Percentiles rank a stretch among this genome's conserved stretches.
These are phyloP conservation scores for Paradendryphiella salina DNA, from an alignment of 2,329 filamentous ascomycete species.

Conservation along the genomic window DNA sequence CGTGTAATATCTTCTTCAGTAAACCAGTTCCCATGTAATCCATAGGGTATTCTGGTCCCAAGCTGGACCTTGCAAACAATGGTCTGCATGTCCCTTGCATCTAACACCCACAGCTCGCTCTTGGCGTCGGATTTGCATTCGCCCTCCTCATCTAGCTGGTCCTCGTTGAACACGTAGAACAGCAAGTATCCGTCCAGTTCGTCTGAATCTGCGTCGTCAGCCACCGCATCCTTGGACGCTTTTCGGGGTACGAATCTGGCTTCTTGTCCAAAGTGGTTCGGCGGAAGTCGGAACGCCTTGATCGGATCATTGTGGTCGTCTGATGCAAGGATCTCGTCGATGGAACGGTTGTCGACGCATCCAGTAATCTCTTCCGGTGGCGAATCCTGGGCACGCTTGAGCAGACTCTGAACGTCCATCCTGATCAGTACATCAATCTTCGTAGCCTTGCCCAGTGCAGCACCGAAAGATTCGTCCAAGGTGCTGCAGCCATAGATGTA, in stretches of 20 bases:
- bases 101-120: constrained; percentile 70
- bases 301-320: constrained; percentile 57
- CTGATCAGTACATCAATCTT: constrained; percentile 70
- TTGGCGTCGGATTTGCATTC: constrained; percentile 48
- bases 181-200: constrained; percentile 72
- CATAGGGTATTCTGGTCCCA: constrained; percentile 70
- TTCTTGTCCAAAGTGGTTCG: constrained; percentile 67
- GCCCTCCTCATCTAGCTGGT: constrained; percentile 59
- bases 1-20: constrained; percentile 39
- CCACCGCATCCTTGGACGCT: constrained; percentile 10
- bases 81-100: constrained; percentile 64
- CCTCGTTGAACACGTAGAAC: constrained; percentile 71
- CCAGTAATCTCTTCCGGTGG: constrained; percentile 59
- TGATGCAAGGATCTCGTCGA: constrained; percentile 57
- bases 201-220: constrained; percentile 1
- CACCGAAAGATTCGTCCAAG: constrained; percentile 59
- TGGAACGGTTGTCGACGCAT: constrained; percentile 62
- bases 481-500: constrained; percentile 72
- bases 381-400: constrained; percentile 55
- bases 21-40: constrained; percentile 56
- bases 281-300: constrained; percentile 63
- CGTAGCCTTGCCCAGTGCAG: constrained; percentile 64
- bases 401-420: constrained; percentile 59
- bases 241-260: constrained; percentile 62
- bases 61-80: constrained; percentile 62